A percentile compares a stretch with the other conserved stretches of the same genome.
Conservation (phyloP, 164 flowering plant genomes). For the Chimonanthus salicifolius region DNA sequence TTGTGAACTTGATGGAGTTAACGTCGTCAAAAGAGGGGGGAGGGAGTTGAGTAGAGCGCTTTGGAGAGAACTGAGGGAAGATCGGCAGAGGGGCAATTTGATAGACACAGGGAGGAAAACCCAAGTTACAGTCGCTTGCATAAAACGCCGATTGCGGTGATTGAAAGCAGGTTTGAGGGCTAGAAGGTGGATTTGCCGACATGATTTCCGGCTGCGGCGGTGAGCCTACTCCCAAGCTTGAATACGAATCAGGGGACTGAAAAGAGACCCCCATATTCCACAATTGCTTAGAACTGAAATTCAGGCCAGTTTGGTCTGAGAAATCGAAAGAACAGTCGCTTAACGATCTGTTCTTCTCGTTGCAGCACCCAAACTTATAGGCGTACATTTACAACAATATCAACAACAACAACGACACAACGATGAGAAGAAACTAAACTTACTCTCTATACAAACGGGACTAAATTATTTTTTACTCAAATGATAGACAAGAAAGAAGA, state of each 20-base stretch:
- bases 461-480: background rate
- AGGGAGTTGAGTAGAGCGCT: constrained; percentile 18
- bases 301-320: constrained; percentile 17
- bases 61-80: constrained; percentile 20
- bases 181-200: constrained; percentile 21
- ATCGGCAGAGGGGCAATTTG: constrained; percentile 18
- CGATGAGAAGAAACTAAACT: background rate
- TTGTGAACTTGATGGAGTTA: constrained; percentile 18
- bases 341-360: constrained; percentile 22
- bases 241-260: constrained; percentile 11
- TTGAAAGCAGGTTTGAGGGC: constrained; percentile 30
- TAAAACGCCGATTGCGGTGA: constrained; percentile 44
- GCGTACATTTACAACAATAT: constrained; percentile 40
- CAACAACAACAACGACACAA: background rate
- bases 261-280: constrained; percentile 24
- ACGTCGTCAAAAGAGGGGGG: constrained; percentile 21
- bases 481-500: background rate
- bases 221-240: constrained; percentile 16
- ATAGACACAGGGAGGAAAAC: constrained; percentile 31
- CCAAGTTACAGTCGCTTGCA: constrained; percentile 42
- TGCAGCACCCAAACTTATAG: constrained; percentile 25
- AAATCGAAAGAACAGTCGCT: constrained; percentile 24
- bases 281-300: constrained; percentile 23
- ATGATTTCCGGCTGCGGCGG: constrained; percentile 16
- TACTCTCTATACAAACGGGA: constrained; percentile 1